Conservation (phyloP, 805 yeast genomes). For the Starmera amethionina region DNA sequence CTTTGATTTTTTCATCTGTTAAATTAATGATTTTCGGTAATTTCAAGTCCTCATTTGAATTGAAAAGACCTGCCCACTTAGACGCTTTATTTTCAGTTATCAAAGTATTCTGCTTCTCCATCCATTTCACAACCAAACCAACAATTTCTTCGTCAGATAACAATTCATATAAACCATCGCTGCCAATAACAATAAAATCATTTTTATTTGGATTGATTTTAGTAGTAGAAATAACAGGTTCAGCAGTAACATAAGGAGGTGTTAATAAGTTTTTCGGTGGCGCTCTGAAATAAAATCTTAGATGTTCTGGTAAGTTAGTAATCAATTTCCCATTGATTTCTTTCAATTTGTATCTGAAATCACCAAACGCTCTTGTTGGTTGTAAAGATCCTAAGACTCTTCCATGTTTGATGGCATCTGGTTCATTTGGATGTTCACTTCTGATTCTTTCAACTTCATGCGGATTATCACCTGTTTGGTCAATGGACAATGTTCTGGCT, state of each 20-base stretch:
- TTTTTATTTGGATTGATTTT: constrained; percentile 59
- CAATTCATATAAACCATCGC: constrained; percentile 92
- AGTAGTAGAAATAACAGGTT: constrained; percentile 82
- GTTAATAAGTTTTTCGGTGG: constrained; percentile 63
- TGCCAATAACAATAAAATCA: constrained; percentile 84
- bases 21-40: constrained; percentile 58
- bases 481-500: constrained; percentile 75
- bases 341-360: constrained; percentile 85
- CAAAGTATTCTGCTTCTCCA: constrained; percentile 49
- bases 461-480: constrained; percentile 90
- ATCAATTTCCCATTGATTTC: constrained; percentile 30
- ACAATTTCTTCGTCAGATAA: constrained; percentile 88
- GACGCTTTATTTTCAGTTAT: constrained; percentile 21
- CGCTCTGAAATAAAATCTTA: constrained; percentile 74
- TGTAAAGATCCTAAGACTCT: constrained; percentile 88
- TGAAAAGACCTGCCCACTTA: constrained; percentile 12
- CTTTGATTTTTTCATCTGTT: constrained; percentile 46
- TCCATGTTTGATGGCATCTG: constrained; percentile 70
- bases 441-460: constrained; percentile 77
- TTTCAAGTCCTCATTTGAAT: constrained; percentile 26
- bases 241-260: constrained; percentile 97
- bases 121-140: constrained; percentile 88
- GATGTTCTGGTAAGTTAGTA: constrained; percentile 61
- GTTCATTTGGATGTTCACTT: constrained; percentile 84
- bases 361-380: constrained; percentile 96